Conservation (phyloP, 305 asterid genomes). For the Fraxinus angustifolia region DNA sequence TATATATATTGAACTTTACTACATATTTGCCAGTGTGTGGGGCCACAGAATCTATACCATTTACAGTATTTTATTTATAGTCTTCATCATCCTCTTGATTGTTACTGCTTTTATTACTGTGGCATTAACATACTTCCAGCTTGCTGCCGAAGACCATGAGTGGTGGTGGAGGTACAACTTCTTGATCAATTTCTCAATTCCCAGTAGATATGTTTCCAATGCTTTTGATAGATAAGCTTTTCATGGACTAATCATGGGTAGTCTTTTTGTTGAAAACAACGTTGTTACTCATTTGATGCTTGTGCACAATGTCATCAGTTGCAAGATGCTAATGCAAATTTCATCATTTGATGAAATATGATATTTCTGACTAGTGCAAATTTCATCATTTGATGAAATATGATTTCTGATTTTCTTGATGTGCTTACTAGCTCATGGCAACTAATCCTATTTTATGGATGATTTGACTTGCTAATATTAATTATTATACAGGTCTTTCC, state of each 20-base stretch:
- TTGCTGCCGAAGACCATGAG: slow-evolving; percentile 84
- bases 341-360: not conserved
- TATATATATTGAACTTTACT: slow-evolving; percentile 69
- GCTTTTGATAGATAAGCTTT: not conserved
- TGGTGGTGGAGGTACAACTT: slow-evolving; percentile 81
- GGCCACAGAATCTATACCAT: slow-evolving; percentile 80
- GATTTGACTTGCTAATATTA: not conserved
- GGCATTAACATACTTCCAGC: slow-evolving; percentile 74
- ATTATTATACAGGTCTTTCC: slow-evolving; percentile 47
- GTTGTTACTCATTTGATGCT: not conserved
- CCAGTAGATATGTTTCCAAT: not conserved
- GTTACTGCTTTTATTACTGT: slow-evolving; percentile 79
- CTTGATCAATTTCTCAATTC: not conserved
- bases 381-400: no score
- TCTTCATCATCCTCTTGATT: slow-evolving; percentile 65
- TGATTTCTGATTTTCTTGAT: not conserved
- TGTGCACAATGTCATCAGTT: not conserved
- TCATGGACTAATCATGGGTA: not conserved
- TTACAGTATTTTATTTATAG: slow-evolving; percentile 68
- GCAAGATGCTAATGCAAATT: not conserved
- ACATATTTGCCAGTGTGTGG: slow-evolving; percentile 81
- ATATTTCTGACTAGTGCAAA: not conserved
- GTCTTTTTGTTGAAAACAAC: not conserved
- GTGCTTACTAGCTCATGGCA: not conserved
- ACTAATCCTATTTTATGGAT: not conserved